phyloP scores from a whole-genome alignment of 148 eudicot species.

The Diospyros kaki region DNA sequence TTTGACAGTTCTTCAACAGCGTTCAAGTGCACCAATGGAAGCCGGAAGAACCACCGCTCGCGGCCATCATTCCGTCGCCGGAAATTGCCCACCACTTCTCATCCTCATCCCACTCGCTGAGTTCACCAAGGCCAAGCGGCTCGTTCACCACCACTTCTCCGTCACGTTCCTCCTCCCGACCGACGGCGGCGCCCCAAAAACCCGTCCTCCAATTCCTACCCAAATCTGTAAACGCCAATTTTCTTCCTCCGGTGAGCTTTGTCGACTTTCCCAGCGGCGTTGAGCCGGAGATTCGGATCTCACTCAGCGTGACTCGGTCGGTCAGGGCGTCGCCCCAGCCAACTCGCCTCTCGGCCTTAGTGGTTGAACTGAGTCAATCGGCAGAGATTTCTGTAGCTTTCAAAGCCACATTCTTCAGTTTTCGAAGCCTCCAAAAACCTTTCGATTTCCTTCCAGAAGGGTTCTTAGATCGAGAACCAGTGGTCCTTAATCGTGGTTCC shows the following conservation, averaged over 20 bases:
- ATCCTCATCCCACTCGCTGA: slow-evolving; percentile 39
- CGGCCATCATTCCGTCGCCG: slow-evolving; percentile 48
- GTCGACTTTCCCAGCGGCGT: slow-evolving; percentile 12
- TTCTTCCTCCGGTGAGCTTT: slow-evolving; percentile 23
- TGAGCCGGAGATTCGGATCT: slow-evolving; percentile 11
- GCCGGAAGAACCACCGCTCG: slow-evolving; percentile 19
- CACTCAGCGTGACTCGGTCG: slow-evolving; percentile 19
- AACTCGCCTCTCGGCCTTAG: slow-evolving; percentile 21
- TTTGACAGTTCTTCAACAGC: too few relatives aligned
- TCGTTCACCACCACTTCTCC: slow-evolving; percentile 29
- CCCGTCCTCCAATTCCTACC: slow-evolving; percentile 26
- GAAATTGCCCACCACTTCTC: slow-evolving; percentile 44
- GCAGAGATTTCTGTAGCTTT: slow-evolving; percentile 28
- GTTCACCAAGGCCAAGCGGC: slow-evolving; percentile 30
- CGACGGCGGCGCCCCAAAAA: slow-evolving; percentile 21
- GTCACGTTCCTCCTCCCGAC: slow-evolving; percentile 43
- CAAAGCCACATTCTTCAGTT: slow-evolving; percentile 23
- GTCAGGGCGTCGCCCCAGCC: slow-evolving; percentile 14
- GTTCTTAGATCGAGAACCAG: slow-evolving; percentile 22
- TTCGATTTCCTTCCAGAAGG: slow-evolving; percentile 33
- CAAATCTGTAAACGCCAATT: slow-evolving; percentile 3
- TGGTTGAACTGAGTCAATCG: slow-evolving; percentile 28
- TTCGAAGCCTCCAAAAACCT: slow-evolving; percentile 15
- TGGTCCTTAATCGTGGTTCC: slow-evolving; percentile 25
- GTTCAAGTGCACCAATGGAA: neutral